Evolutionary conservation across 2,329 filamentous ascomycete species (phyloP).

Genomic region (Aspergillus eucalypticola): DNA sequence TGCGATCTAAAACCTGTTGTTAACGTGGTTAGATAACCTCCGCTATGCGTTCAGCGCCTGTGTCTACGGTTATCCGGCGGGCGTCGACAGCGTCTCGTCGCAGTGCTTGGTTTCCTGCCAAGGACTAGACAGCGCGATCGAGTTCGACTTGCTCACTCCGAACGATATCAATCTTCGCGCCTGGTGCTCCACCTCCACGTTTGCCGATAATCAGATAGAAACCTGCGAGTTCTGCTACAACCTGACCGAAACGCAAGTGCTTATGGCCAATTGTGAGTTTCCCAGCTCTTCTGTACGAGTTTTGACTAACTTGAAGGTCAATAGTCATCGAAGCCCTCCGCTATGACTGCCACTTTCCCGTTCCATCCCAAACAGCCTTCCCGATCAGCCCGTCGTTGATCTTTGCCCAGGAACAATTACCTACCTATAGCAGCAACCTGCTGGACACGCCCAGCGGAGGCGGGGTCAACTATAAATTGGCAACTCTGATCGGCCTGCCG

Average conservation of each 20-base stretch:
- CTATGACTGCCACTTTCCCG: conserved; percentile 47
- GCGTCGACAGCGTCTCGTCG: conserved; percentile 41
- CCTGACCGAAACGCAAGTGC: conserved; percentile 41
- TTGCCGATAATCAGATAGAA: conserved; percentile 45
- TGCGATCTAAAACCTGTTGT: not conserved
- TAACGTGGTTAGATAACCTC: conserved; percentile 41
- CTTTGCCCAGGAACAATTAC: conserved; percentile 43
- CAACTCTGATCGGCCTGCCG: conserved; percentile 46
- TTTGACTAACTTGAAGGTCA: conserved; percentile 5
- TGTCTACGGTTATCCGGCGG: conserved; percentile 44
- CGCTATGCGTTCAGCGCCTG: conserved; percentile 48
- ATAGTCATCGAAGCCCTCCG: conserved; percentile 49
- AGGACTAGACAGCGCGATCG: conserved; percentile 34
- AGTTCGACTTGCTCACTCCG: conserved; percentile 33
- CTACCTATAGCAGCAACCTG: conserved; percentile 32
- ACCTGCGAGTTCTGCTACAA: conserved; percentile 48
- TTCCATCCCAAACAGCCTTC: conserved; percentile 38
- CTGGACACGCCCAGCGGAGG: conserved; percentile 14
- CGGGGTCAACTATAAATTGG: conserved; percentile 33
- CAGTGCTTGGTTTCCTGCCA: conserved; percentile 48
- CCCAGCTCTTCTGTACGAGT: not conserved
- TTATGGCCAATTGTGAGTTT: conserved; percentile 47
- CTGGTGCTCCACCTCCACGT: conserved; percentile 41
- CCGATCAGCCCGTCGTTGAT: conserved; percentile 43
- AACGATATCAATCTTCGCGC: conserved; percentile 31